Conservation (phyloP, 2,329 filamentous ascomycete species). For the Cordyceps cicadae region DNA sequence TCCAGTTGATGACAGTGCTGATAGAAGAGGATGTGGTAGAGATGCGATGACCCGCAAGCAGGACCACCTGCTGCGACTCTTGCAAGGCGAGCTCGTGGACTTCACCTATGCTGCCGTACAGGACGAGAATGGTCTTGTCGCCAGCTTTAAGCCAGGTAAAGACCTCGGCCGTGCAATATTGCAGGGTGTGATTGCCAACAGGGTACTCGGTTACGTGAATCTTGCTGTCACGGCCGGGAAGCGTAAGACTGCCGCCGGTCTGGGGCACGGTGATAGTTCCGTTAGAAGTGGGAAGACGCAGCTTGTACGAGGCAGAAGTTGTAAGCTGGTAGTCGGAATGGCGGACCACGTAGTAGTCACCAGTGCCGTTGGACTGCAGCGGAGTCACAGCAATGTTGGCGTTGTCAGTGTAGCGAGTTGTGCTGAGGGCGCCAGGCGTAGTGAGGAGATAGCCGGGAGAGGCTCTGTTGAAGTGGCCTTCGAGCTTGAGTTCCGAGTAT, state of each 20-base stretch:
- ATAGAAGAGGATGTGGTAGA: not conserved
- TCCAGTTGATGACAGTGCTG: conserved; percentile 7
- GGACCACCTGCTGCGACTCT: conserved; percentile 6
- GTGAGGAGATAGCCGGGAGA: conserved; percentile 59
- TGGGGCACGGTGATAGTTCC: conserved; percentile 49
- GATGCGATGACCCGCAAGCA: not conserved
- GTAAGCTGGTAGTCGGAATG: conserved; percentile 53
- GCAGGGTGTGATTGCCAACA: conserved; percentile 45
- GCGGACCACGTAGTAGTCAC: conserved; percentile 51
- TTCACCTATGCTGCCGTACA: conserved; percentile 53
- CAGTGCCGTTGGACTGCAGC: conserved; percentile 40
- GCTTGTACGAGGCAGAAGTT: conserved; percentile 48
- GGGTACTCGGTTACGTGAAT: conserved; percentile 57
- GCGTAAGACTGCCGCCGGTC: conserved; percentile 41
- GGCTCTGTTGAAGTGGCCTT: conserved; percentile 61
- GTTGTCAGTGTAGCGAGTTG: conserved; percentile 25
- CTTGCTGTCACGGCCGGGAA: conserved; percentile 54
- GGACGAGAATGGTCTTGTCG: conserved; percentile 46
- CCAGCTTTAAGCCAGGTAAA: conserved; percentile 57
- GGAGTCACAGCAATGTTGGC: conserved; percentile 49
- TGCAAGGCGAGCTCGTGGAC: conserved; percentile 48
- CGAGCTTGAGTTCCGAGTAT: conserved; percentile 64
- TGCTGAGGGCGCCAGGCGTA: conserved; percentile 22
- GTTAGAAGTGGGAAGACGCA: conserved; percentile 47
- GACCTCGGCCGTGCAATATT: conserved; percentile 60